Percentiles rank a stretch among this genome's conserved stretches.
Evolutionary conservation across 1,284 basidiomycete species (phyloP).

Genomic region (Cystobasidium slooffiae): DNA sequence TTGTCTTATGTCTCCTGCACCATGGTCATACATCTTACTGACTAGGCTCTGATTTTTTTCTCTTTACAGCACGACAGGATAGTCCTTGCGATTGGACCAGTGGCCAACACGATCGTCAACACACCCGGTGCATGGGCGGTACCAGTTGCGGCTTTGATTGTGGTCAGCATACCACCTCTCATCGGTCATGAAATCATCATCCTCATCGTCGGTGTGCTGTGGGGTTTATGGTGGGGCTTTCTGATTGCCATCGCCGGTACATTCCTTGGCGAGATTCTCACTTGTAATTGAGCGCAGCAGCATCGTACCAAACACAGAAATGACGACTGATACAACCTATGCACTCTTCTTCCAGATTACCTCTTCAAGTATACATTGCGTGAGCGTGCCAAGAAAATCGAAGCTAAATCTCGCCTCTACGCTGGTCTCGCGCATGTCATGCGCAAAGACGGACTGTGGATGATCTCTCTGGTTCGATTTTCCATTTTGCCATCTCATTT

Average conservation of each 20-base stretch:
- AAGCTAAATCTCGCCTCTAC: constrained; percentile 56
- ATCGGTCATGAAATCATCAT: constrained; percentile 57
- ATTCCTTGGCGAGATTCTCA: constrained; percentile 55
- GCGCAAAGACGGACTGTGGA: constrained; percentile 56
- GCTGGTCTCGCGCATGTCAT: constrained; percentile 56
- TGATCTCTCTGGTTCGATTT: constrained; percentile 54
- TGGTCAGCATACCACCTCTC: constrained; percentile 56
- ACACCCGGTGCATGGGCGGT: constrained; percentile 30
- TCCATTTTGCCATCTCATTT: constrained; percentile 56
- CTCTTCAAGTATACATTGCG: constrained; percentile 57
- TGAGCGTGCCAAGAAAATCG: constrained; percentile 54
- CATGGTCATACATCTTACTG: neutral
- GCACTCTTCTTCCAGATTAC: constrained; percentile 37
- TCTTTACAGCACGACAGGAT: constrained; percentile 29
- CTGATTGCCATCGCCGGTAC: constrained; percentile 55
- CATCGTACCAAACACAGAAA: neutral
- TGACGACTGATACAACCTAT: neutral
- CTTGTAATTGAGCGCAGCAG: constrained; percentile 47
- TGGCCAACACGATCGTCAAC: constrained; percentile 18
- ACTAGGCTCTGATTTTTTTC: neutral
- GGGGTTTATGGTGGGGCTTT: constrained; percentile 57
- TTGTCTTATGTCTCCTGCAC: neutral
- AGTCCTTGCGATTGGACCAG: constrained; percentile 25
- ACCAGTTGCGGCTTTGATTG: constrained; percentile 27
- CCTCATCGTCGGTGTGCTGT: constrained; percentile 56